Conservation (phyloP, 805 yeast genomes). For the Priceomyces melissophilus region DNA sequence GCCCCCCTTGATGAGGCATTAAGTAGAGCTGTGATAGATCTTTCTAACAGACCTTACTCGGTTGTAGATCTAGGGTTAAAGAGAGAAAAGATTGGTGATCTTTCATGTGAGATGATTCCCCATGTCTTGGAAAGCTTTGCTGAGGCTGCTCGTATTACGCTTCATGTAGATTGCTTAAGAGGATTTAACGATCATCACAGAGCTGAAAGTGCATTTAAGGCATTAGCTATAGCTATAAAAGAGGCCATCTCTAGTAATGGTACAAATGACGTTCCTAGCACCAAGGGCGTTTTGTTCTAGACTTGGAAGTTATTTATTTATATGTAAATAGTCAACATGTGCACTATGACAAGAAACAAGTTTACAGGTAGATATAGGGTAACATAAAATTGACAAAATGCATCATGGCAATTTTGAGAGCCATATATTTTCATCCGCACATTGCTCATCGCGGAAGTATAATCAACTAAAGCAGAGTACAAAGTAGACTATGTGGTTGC, state of each 20-base stretch:
- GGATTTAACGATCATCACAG: conserved; percentile 96
- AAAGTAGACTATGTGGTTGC: no score
- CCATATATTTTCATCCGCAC: no score
- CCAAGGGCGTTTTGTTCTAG: conserved; percentile 87
- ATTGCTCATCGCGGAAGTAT: no score
- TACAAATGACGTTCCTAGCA: conserved; percentile 87
- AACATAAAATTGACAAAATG: no score
- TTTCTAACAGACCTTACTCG: conserved; percentile 90
- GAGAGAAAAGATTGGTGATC: conserved; percentile 90
- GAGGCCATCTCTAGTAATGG: conserved; percentile 85
- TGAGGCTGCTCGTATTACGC: conserved; percentile 81
- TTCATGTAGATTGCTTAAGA: conserved; percentile 91
- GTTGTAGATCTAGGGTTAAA: conserved; percentile 85
- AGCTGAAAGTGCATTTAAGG: conserved; percentile 94
- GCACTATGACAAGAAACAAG: neutral
- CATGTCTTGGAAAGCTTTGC: conserved; percentile 95
- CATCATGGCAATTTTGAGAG: no score
- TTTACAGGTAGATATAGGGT: no score
- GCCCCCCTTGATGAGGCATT: conserved; percentile 97
- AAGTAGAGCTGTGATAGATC: conserved; percentile 92
- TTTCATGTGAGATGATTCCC: conserved; percentile 96
- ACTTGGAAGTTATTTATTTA: neutral
- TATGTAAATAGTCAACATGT: neutral
- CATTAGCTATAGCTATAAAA: conserved; percentile 86
- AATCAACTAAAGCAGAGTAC: no score